Evolutionary conservation across 164 flowering plant genomes (phyloP), one percentile per base, ranked within the genome.

Genomic region (Liquidambar formosana): DNA sequence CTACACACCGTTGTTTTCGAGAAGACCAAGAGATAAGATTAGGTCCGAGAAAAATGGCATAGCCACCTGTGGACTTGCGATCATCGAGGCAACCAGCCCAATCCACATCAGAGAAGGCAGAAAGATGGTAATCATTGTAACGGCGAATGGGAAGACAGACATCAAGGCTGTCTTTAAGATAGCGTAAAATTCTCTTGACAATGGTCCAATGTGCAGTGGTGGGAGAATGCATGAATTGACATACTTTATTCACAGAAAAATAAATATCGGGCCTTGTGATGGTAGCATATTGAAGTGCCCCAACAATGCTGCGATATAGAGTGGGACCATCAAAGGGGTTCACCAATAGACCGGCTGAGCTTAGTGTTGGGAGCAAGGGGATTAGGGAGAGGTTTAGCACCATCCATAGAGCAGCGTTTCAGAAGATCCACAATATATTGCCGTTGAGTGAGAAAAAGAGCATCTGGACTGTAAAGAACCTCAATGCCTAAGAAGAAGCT

Each of bases 401-500:
- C 64, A 8, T 19, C 27, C 57, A 68, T 68, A 1, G 49, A 14
- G 19, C 57, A 23, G 0, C 25, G 1, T 0, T 26, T 18, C 10
- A 68, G 64, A 9, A 68, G 13, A 16, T 60, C 64, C 12, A 27
- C 54, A 47, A 68, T 68, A 21, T 68, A 60, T 28, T 48, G 46
- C 4, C 51, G 65, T 46, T 68, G 65, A 27, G 44, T 41, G 4
- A 60, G 52, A 8, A 1, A 13, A 10, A 68, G 16, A 0, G 58
- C 71, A 11, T 15, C 0, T 0, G 26, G 15, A 18, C 57, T 21
- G 1, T 28, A 26, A 10, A 33, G 44, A 14, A 68, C 64, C 13
- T 68, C 54, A 46, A 59, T 60, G 10, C 64, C 71, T 3, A 60
- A 23, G 14, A 68, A 70, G 21, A 54, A 76, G 75, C 19, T 78